Conservation (phyloP, 2,329 filamentous ascomycete genomes). For the Stachybotrys chlorohalonatus region DNA sequence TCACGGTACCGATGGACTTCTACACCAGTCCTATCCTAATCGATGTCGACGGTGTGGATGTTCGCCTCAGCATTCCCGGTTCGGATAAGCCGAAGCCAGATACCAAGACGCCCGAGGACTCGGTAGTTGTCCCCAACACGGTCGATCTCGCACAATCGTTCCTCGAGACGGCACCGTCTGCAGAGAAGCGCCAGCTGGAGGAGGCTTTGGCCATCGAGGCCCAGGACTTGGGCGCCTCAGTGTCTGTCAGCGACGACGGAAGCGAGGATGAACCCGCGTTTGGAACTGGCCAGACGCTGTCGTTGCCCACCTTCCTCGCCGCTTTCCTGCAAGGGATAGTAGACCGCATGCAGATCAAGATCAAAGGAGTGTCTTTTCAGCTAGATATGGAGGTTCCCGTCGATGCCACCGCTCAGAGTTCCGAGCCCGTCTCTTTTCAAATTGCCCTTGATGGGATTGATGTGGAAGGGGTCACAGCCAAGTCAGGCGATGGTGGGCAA, state of each 20-base stretch:
- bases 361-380: slow-evolving; percentile 57
- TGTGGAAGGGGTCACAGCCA: slow-evolving; percentile 55
- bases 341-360: slow-evolving; percentile 59
- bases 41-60: slow-evolving; percentile 72
- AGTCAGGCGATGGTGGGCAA: slow-evolving; percentile 17
- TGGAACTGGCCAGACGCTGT: slow-evolving; percentile 63
- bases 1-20: slow-evolving; percentile 82
- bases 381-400: slow-evolving; percentile 51
- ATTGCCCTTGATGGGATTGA: slow-evolving; percentile 56
- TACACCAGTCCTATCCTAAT: slow-evolving; percentile 75
- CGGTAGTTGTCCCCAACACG: slow-evolving; percentile 51
- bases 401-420: slow-evolving; percentile 33
- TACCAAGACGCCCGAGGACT: slow-evolving; percentile 21
- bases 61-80: slow-evolving; percentile 49
- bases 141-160: slow-evolving; percentile 71
- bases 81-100: slow-evolving; percentile 26
- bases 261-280: slow-evolving; percentile 51
- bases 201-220: slow-evolving; percentile 56
- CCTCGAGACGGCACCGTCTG: slow-evolving; percentile 58
- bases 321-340: slow-evolving; percentile 66
- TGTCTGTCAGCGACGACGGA: slow-evolving; percentile 50
- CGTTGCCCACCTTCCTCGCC: slow-evolving; percentile 61
- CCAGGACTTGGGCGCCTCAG: slow-evolving; percentile 52
- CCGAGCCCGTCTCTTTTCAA: slow-evolving; percentile 53
- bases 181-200: slow-evolving; percentile 60